These are phyloP conservation scores for Saxophila tyrrhenica DNA, from an alignment of 495 filamentous ascomycete genomes.

Conservation along the genomic window DNA sequence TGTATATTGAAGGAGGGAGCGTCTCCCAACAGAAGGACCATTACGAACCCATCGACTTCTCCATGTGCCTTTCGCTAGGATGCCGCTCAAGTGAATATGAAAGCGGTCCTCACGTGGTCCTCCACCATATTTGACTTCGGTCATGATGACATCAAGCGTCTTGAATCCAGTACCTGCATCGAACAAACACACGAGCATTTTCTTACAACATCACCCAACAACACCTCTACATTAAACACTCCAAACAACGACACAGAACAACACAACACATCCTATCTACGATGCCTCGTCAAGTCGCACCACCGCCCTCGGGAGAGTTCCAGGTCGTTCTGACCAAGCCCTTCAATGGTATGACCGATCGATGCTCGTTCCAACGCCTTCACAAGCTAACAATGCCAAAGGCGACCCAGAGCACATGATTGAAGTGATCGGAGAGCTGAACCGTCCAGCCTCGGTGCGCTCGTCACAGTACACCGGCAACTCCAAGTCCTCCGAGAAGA, in stretches of 20 bases:
- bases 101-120: too few relatives aligned
- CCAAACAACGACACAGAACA: background rate
- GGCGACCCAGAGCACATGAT: conserved; percentile 13
- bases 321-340: conserved; percentile 16
- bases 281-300: conserved; percentile 20
- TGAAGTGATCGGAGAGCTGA: conserved; percentile 20
- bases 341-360: conserved; percentile 13
- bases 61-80: too few relatives aligned
- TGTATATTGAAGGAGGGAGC: too few relatives aligned
- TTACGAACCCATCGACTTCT: too few relatives aligned
- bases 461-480: conserved; percentile 2
- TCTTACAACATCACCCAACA: background rate
- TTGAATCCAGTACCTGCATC: too few relatives aligned
- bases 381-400: background rate
- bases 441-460: conserved; percentile 11
- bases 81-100: too few relatives aligned
- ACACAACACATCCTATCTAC: background rate
- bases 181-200: too few relatives aligned
- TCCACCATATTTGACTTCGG: too few relatives aligned
- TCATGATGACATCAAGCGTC: too few relatives aligned
- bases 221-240: background rate
- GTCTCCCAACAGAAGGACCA: too few relatives aligned
- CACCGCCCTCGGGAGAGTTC: conserved; percentile 21
- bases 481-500: conserved; percentile 6
- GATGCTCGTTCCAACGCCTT: background rate